Conservation (phyloP, 192 early-diverging fungal species). For the Coemansia reversa region DNA sequence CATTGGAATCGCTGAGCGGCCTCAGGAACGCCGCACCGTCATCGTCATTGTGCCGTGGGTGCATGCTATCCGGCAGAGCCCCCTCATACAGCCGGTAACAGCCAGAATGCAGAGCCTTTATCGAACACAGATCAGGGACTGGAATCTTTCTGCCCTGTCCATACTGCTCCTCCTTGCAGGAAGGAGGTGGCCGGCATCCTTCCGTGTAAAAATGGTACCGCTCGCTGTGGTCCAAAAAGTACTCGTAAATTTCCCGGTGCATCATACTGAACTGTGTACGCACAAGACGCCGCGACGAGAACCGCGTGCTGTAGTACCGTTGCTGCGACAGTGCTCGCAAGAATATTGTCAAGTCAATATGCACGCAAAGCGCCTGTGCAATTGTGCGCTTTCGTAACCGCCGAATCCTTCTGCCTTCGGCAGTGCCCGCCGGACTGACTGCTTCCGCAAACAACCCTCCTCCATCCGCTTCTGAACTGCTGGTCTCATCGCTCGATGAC, state of each 20-base stretch:
- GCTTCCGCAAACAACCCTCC: background rate
- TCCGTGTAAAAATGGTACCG: conserved; percentile 46
- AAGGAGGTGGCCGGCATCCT: conserved; percentile 28
- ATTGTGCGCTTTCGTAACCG: conserved; percentile 10
- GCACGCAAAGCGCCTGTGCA: conserved; percentile 45
- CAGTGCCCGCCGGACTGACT: conserved; percentile 1
- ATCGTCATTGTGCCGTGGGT: conserved; percentile 8
- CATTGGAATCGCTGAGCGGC: conserved; percentile 21
- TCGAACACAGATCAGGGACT: conserved; percentile 17
- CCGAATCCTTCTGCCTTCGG: background rate
- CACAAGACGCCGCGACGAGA: conserved; percentile 49
- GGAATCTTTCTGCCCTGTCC: conserved; percentile 12
- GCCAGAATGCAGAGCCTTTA: conserved; percentile 37
- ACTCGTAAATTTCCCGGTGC: conserved; percentile 51
- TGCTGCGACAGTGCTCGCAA: conserved; percentile 37
- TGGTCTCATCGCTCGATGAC: conserved; percentile 16
- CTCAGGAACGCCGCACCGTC: conserved; percentile 1
- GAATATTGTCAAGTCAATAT: conserved; percentile 45
- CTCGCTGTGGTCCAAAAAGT: conserved; percentile 43
- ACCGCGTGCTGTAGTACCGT: conserved; percentile 55
- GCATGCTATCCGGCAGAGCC: conserved; percentile 14
- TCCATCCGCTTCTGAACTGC: conserved; percentile 16
- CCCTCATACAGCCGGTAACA: conserved; percentile 54
- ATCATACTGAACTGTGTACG: conserved; percentile 31
- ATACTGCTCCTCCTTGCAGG: background rate